Conservation (phyloP, 352 stramenopile genomes). For the Thalassiosira livingstoniorum region DNA sequence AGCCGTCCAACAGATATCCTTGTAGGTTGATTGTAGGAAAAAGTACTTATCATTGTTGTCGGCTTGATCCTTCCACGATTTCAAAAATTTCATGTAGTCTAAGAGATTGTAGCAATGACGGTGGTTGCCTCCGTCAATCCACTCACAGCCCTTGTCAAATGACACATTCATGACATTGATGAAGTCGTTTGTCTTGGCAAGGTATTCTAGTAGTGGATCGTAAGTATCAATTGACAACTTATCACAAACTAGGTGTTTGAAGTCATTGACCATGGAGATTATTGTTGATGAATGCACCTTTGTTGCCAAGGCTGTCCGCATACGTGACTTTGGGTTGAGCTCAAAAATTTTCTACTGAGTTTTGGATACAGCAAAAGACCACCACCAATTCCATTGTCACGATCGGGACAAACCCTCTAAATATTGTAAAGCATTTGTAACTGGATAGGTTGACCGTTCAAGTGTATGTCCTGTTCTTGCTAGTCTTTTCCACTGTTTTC, state of each 20-base stretch:
- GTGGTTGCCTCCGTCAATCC: not conserved
- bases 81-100: not conserved
- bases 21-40: not conserved
- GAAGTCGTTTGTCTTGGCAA: not conserved
- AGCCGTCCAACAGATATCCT: not conserved
- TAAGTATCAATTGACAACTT: not conserved
- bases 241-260: not conserved
- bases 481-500: not conserved
- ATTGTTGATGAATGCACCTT: not conserved
- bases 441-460: not conserved
- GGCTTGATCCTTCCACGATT: not conserved
- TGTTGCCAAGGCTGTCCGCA: not conserved
- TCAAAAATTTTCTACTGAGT: not conserved
- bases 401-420: not conserved
- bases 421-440: not conserved
- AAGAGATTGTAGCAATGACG: not conserved
- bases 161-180: not conserved
- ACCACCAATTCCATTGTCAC: not conserved
- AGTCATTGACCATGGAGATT: not conserved
- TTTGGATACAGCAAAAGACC: not conserved
- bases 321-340: not conserved
- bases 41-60: not conserved
- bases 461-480: not conserved
- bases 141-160: not conserved
- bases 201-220: not conserved